Conservation (phyloP, 2,329 filamentous ascomycete species). For the Exophiala viscosa region DNA sequence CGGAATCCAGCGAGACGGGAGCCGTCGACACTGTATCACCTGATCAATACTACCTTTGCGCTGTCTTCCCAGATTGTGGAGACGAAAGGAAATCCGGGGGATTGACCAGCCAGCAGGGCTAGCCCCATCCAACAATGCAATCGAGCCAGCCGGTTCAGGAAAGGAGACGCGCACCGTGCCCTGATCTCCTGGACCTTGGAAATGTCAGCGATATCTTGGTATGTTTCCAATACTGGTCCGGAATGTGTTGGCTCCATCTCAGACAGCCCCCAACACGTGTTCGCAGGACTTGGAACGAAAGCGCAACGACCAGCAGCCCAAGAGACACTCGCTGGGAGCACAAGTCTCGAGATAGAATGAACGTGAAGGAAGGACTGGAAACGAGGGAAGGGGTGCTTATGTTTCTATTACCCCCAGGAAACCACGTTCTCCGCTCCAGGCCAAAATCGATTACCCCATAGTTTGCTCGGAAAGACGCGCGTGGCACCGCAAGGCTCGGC, state of each 20-base stretch:
- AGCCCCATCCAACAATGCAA: no score
- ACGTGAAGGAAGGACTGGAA: conserved; percentile 6
- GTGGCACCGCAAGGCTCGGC: conserved; percentile 23
- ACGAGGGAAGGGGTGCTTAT: conserved; percentile 2
- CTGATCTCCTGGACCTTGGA: no score
- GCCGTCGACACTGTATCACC: background rate
- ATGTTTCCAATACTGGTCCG: no score
- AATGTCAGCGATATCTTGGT: no score
- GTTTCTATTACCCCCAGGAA: conserved; percentile 36
- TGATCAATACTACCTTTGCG: background rate
- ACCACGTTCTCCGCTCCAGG: conserved; percentile 22
- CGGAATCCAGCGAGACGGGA: conserved; percentile 13
- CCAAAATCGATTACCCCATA: conserved; percentile 23
- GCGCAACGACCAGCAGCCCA: no score
- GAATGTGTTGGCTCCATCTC: no score
- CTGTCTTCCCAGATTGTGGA: no score
- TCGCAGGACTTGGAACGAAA: no score
- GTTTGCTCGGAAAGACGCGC: conserved; percentile 12
- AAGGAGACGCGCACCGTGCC: background rate
- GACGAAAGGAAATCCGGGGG: no score
- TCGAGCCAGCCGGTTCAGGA: background rate
- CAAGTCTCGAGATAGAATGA: background rate
- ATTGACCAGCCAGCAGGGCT: no score
- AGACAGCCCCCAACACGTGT: no score
- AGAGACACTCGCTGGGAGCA: no score